Base-by-base conservation (phyloP, 2,329 filamentous ascomycete genomes). In the Tolypocladium album region DNA sequence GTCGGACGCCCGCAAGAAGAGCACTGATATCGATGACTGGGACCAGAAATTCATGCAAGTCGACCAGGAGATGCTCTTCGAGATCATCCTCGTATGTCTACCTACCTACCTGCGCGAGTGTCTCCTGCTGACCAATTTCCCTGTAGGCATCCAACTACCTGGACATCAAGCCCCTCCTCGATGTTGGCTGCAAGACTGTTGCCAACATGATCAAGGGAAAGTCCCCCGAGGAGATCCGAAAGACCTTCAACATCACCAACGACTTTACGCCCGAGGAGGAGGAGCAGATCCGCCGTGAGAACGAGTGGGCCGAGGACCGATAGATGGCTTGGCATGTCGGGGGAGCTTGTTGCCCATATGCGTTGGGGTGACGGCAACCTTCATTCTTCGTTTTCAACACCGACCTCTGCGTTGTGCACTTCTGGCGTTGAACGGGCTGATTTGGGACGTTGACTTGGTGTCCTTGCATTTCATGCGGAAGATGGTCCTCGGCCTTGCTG, bases 121-220 rank as follows among this genome's bases (percentile, higher is more conserved):
- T 17, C 17, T n/a, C 40, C 7, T 11, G 53, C 56, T 62, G 58
- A 65, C 13, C 11, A 6, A 1, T 13, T 20, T 27, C 8, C 31
- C 24, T 13, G 8, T 22, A 94, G 90, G 94, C 94, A 4, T 91
- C 93, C 69, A 99, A 99, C 82, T 99, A 97, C 75, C 88, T 99
- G 62, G 94, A 99, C 67, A 99, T 99, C 81, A 99, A 97, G 84
- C 89, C 92, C 1, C 88, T 99, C 1, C 88, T 99, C 36, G 94
- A 99, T 66, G 93, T 97, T 62, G 94, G 94, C 63, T 99, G 94
- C 86, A 99, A 99, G 85, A 99, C 94, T 0, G 94, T 99, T 20
- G 94, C 94, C 63, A 99, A 99, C 79, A 99, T 99, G 94, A 99
- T 99, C 82, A 99, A 99, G 89, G 94, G 94, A 79, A 99, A 99